These are phyloP conservation scores for Aspergillus olivimuriae DNA, from an alignment of 495 filamentous ascomycete species.

Conservation along the genomic window DNA sequence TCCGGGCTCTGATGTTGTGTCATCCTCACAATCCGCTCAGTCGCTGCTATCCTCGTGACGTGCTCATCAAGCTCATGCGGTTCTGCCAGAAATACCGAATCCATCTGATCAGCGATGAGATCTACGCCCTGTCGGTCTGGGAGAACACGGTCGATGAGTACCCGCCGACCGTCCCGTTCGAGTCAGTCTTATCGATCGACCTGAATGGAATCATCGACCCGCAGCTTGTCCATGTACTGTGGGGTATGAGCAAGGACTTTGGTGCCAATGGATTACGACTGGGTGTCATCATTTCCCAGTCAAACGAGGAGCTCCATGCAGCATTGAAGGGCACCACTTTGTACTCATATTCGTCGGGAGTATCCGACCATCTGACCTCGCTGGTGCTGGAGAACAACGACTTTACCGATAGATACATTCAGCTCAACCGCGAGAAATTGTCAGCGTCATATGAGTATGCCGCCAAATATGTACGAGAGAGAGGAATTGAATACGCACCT, in stretches of 20 bases:
- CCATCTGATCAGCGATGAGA: conserved; percentile 58
- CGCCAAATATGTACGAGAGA: conserved; percentile 25
- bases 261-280: conserved; percentile 50
- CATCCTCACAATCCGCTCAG: conserved; percentile 60
- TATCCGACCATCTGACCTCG: conserved; percentile 37
- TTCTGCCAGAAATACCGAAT: conserved; percentile 50
- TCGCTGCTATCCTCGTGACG: conserved; percentile 47
- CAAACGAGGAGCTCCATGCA: conserved; percentile 31
- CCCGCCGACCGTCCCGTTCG: conserved; percentile 33
- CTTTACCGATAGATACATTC: conserved; percentile 41
- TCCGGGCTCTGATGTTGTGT: conserved; percentile 48
- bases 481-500: conserved; percentile 33
- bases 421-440: conserved; percentile 31
- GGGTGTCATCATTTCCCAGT: conserved; percentile 45
- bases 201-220: conserved; percentile 42
- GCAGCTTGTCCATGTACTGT: conserved; percentile 49
- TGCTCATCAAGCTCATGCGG: conserved; percentile 39
- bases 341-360: conserved; percentile 41
- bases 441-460: conserved; percentile 29
- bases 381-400: conserved; percentile 41
- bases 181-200: conserved; percentile 47
- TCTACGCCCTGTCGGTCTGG: conserved; percentile 54
- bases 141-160: conserved; percentile 24
- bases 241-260: conserved; percentile 59
- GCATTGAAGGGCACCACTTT: conserved; percentile 32